Conservation (phyloP, 192 early-diverging fungal species). For the Linnemannia elongata region DNA sequence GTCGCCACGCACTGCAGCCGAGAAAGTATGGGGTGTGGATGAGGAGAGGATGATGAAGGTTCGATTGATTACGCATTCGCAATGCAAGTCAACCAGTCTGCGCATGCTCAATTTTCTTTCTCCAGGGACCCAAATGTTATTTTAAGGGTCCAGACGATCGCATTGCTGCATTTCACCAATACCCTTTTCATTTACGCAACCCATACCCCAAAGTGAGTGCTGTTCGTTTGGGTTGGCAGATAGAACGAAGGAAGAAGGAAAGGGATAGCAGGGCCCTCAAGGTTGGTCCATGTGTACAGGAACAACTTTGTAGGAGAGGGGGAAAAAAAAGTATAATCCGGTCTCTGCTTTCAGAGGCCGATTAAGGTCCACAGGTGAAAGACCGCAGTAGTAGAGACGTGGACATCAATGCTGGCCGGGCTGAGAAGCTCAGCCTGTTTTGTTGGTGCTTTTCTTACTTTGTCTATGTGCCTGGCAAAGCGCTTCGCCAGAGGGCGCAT, state of each 20-base stretch:
- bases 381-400: too few species aligned
- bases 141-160: background rate
- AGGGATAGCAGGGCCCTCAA: background rate
- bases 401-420: too few species aligned
- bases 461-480: too few species aligned
- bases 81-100: background rate
- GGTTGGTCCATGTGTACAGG: background rate
- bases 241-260: background rate
- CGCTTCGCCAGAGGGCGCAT: too few species aligned
- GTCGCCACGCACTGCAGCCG: background rate
- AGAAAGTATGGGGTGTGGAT: background rate
- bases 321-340: too few species aligned
- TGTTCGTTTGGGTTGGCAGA: background rate
- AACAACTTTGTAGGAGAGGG: too few species aligned
- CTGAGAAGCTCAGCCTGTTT: too few species aligned
- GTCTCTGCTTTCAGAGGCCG: too few species aligned
- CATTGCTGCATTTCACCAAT: background rate
- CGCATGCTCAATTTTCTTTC: too few species aligned
- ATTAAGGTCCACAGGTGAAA: too few species aligned
- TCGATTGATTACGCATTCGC: background rate
- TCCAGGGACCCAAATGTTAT: background rate
- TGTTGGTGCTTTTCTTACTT: too few species aligned
- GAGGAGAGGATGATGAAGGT: background rate
- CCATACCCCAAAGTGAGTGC: background rate
- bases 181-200: background rate